These are phyloP conservation scores for grape (Vitis vinifera) DNA, from an alignment of 164 flowering plant genomes.

Conservation along the genomic window DNA sequence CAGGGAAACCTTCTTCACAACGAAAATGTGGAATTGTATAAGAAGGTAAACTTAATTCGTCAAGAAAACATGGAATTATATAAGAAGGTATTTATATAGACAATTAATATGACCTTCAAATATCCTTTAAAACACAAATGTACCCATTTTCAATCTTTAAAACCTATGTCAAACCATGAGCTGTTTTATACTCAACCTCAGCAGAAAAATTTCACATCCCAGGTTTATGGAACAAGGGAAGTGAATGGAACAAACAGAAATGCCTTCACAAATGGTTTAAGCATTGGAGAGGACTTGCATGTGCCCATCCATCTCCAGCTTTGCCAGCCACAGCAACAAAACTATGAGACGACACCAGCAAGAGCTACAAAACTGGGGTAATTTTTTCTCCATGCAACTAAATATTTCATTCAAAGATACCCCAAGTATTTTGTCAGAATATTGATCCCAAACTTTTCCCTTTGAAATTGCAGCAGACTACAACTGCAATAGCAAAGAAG, in stretches of 20 bases:
- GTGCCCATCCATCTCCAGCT: constrained; percentile 67
- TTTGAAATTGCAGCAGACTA: constrained; percentile 18
- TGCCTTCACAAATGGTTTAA: constrained; percentile 32
- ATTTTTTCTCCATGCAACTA: not conserved
- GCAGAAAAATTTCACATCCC: constrained; percentile 13
- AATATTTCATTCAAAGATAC: not conserved
- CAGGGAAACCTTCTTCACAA: constrained; percentile 79
- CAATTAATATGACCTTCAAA: constrained; percentile 4
- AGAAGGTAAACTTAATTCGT: constrained; percentile 65
- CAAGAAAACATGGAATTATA: constrained; percentile 61
- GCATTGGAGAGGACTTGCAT: constrained; percentile 39
- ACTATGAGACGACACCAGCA: constrained; percentile 35
- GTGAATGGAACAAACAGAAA: constrained; percentile 37
- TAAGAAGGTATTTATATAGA: constrained; percentile 45
- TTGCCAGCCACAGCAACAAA: constrained; percentile 68
- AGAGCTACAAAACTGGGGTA: constrained; percentile 40
- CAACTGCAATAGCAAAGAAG: constrained; percentile 11
- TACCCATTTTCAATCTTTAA: not conserved
- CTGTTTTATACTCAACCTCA: constrained; percentile 11
- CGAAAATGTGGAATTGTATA: constrained; percentile 73
- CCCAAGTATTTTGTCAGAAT: not conserved
- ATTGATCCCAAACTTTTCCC: not conserved
- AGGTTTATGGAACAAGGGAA: constrained; percentile 65
- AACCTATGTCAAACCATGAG: not conserved
- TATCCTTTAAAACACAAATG: constrained; percentile 3